Percentiles rank a stretch among this genome's conserved stretches.
Evolutionary conservation across 108 stramenopile species (phyloP).

Genomic region (Cyclostephanos tholiformis): DNA sequence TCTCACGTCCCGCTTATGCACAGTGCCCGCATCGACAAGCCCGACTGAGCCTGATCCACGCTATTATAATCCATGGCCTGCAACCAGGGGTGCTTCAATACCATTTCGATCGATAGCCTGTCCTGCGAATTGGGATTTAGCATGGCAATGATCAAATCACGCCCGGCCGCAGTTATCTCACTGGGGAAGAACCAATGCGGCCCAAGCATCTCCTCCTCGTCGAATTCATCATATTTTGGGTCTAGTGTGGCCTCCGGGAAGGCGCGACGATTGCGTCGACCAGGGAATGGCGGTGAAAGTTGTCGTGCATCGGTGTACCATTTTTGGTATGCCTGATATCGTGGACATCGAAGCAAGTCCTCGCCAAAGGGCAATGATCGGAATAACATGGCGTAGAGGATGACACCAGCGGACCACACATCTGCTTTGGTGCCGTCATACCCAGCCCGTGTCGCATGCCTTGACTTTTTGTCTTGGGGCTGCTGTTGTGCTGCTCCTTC

Average conservation of each 20-base stretch:
- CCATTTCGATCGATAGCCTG: constrained; percentile 70
- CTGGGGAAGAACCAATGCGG: constrained; percentile 87
- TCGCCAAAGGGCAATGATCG: constrained; percentile 90
- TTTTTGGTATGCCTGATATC: constrained; percentile 83
- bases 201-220: constrained; percentile 72
- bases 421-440: constrained; percentile 93
- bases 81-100: constrained; percentile 80
- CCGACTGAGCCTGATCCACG: neutral
- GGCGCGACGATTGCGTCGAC: constrained; percentile 58
- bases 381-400: constrained; percentile 90
- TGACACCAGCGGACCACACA: constrained; percentile 95
- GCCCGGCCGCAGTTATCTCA: constrained; percentile 59
- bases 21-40: constrained; percentile 15
- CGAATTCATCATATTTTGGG: constrained; percentile 66
- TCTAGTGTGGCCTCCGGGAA: constrained; percentile 58
- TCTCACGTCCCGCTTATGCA: constrained; percentile 29
- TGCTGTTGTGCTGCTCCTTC: constrained; percentile 2
- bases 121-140: constrained; percentile 78
- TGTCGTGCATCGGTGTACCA: constrained; percentile 83
- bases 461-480: constrained; percentile 25
- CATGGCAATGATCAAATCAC: constrained; percentile 89
- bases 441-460: constrained; percentile 33
- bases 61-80: neutral
- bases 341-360: constrained; percentile 83
- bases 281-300: constrained; percentile 30